Percentiles rank a stretch among this genome's conserved stretches.
phyloP scores from a whole-genome alignment of 768 basidiomycete species.

The Collybiopsis confluens region DNA sequence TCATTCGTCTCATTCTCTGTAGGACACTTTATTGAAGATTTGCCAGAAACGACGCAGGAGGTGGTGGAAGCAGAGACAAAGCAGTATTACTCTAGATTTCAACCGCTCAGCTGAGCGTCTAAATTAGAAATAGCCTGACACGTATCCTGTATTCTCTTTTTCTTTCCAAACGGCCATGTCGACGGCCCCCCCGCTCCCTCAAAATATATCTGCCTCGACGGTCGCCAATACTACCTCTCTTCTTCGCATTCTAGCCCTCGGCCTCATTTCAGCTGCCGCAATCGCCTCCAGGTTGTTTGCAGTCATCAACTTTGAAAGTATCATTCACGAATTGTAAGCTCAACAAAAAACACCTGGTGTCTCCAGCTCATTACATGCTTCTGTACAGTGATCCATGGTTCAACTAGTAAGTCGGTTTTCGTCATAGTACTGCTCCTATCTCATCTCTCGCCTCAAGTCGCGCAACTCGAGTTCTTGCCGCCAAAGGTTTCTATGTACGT shows the following conservation, averaged over 20 bases:
- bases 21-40: slow-evolving; percentile 81
- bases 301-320: slow-evolving; percentile 97
- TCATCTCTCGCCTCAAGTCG: too few species aligned
- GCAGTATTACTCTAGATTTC: slow-evolving; percentile 21
- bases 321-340: slow-evolving; percentile 99
- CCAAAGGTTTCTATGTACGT: slow-evolving; percentile 93
- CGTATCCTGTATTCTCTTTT: neutral
- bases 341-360: too few species aligned
- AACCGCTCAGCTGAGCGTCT: too few species aligned
- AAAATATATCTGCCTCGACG: slow-evolving; percentile 63
- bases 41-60: slow-evolving; percentile 94
- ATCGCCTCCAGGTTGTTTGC: slow-evolving; percentile 96
- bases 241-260: slow-evolving; percentile 85
- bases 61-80: slow-evolving; percentile 84
- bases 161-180: slow-evolving; percentile 36
- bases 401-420: slow-evolving; percentile 74
- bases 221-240: slow-evolving; percentile 87
- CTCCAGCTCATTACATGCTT: too few species aligned
- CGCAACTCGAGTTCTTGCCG: slow-evolving; percentile 85
- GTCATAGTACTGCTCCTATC: slow-evolving; percentile 5
- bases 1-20: neutral
- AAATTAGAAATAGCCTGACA: too few species aligned
- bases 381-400: slow-evolving; percentile 91
- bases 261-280: slow-evolving; percentile 89
- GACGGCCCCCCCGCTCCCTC: slow-evolving; percentile 70